Percentiles rank a stretch among this genome's conserved stretches.
phyloP scores from a whole-genome alignment of 495 filamentous ascomycete species.

The Chlorociboria aeruginascens region DNA sequence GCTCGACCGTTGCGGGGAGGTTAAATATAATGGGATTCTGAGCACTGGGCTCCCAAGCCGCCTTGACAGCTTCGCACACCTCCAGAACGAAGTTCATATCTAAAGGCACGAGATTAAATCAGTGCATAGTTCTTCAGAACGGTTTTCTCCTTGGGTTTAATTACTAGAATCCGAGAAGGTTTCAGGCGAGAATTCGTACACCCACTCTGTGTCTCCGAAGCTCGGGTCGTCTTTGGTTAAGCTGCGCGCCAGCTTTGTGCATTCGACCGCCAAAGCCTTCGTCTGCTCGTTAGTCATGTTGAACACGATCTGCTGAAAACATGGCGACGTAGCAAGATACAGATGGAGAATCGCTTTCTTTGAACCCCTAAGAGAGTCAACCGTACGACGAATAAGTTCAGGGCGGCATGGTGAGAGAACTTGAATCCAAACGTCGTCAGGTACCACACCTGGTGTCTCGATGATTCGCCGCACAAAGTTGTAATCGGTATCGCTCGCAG shows the following conservation, averaged over 20 bases:
- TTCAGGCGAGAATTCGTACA: constrained; percentile 89
- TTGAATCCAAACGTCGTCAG: constrained; percentile 87
- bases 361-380: constrained; percentile 72
- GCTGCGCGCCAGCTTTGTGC: constrained; percentile 68
- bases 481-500: constrained; percentile 81
- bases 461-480: constrained; percentile 82
- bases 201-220: constrained; percentile 65
- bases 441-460: constrained; percentile 73
- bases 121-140: too few species aligned
- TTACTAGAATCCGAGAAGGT: constrained; percentile 84
- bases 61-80: constrained; percentile 87
- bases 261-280: constrained; percentile 69
- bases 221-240: constrained; percentile 87
- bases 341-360: constrained; percentile 92
- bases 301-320: constrained; percentile 81
- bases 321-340: constrained; percentile 85
- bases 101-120: too few species aligned
- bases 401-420: constrained; percentile 84
- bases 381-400: constrained; percentile 78
- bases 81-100: constrained; percentile 68
- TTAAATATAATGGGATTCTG: too few species aligned
- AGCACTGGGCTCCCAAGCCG: constrained; percentile 70
- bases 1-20: too few species aligned
- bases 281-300: constrained; percentile 69
- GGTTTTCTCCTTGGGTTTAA: too few species aligned